phyloP scores from a whole-genome alignment of 2,329 filamentous ascomycete genomes.

The Fusarium virguliforme region DNA sequence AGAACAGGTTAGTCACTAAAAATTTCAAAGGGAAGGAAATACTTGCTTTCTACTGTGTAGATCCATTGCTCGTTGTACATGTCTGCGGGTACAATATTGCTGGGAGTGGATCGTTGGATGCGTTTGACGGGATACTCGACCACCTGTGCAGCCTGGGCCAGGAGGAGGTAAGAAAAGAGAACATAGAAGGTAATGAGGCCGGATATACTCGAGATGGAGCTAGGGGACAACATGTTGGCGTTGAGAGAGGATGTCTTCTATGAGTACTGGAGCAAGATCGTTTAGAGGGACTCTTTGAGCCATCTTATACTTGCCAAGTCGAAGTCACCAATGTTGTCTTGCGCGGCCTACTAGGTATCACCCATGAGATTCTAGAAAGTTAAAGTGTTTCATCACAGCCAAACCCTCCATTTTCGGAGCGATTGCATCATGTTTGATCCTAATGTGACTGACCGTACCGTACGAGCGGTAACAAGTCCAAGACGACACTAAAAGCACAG shows the following conservation, averaged over 20 bases:
- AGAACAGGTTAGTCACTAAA: background rate
- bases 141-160: background rate
- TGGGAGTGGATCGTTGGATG: background rate
- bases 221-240: background rate
- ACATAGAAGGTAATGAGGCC: background rate
- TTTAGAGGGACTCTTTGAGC: background rate
- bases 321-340: background rate
- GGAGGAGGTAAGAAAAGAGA: background rate
- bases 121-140: slow-evolving; percentile 4
- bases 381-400: background rate
- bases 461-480: background rate
- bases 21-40: accelerated
- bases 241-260: no score
- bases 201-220: background rate
- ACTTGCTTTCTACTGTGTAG: slow-evolving; percentile 10
- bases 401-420: background rate
- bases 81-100: background rate
- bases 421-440: background rate
- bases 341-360: background rate
- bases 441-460: background rate
- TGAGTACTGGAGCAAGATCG: background rate
- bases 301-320: background rate
- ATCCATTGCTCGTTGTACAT: slow-evolving; percentile 15
- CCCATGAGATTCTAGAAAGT: background rate
- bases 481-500: no score